Base-by-base conservation (phyloP, 805 yeast genomes). In the Wickerhamiella shivajii region DNA sequence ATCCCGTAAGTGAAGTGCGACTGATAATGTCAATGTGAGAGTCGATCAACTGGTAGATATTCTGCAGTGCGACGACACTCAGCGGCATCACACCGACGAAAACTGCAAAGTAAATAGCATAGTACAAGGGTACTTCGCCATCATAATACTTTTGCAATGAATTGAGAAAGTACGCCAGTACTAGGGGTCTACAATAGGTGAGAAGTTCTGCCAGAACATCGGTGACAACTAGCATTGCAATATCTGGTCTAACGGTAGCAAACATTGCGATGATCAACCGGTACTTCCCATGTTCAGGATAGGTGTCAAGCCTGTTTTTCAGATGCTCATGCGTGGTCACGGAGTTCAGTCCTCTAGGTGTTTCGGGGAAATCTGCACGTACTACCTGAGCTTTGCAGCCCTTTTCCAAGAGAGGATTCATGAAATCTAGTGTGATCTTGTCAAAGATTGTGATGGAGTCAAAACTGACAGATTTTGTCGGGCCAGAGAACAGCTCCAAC, bases 1-100 rank as follows among this genome's bases (percentile, higher is more conserved):
- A 45, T 6, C 77, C 57, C 52, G 70, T 67, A 39, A 84, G 57
- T 0, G 84, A 24, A 1, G 43, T 27, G n/a, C 49, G 43, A 9
- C 43, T 13, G n/a, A 37, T 24, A 7, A 37, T 37, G 17, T 41
- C 42, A 10, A 43, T 34, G 29, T 36, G 33, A n/a, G 23, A 32
- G 24, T 38, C 18, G 25, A 31, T 28, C 15, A 45, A 29, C 11
- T 11, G n/a, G 11, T 27, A 36, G 16, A 47, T 14, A 31, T 40
- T 44, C 14, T 33, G 24, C 16, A 44, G 23, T 3, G 47, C 36
- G 2, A 37, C 31, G 5, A 33, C 22, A 18, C 44, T 19, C 15
- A 43, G 8, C 5, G 51, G 51, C 18, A 44, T n/a, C 4, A 39
- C 22, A 8, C 49, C 47, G 6, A 38, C 15, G 6, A 46, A 17